Base-by-base conservation (phyloP, 2,329 filamentous ascomycete species). In the Aspergillus tubingensis region DNA sequence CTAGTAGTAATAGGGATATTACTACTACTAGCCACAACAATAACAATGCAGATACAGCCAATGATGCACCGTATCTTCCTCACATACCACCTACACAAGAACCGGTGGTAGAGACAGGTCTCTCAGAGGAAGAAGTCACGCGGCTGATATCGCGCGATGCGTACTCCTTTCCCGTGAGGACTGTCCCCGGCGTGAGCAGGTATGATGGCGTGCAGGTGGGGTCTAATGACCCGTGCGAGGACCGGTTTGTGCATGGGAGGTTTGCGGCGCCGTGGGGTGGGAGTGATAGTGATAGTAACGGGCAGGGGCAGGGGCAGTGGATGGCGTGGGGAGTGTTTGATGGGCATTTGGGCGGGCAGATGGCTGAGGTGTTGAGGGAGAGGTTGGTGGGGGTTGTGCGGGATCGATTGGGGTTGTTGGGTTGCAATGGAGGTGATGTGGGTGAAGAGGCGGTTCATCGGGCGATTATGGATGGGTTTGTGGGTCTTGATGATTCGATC, bases 311-410 rank as follows among this genome's bases (percentile, higher is more conserved):
- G 15, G 30, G 4, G 30, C 57, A 73, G 27, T 76, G 73, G 72
- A 68, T 71, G 65, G 63, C 65, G 8, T 80, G 76, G 76, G 74
- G 64, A 8, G 70, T 80, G 27, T 80, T 78, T 41, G 78, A 80
- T 55, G 78, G 78, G 1, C 78, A 80, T 67, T 36, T 57, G 5
- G 70, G 69, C 5, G 64, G 58, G 48, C 70, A 73, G 47, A 73
- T 68, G 11, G 64, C 68, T 11, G 67, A 68, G 1, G 43, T 73
- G 19, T 58, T 72, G 19, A 62, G 63, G 44, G 58, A 65, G 15
- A 58, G 69, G 17, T 65, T 73, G 6, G 17, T 72, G 19, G 61
- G 64, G 8, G 69, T 64, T 15, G 66, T 72, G 8, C 51, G 54
- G 30, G 57, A 64, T 17, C 64, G 62, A 10, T 56, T 73, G 23